Conservation (phyloP, 2,329 filamentous ascomycete genomes). For the Dactylonectria macrodidyma region DNA sequence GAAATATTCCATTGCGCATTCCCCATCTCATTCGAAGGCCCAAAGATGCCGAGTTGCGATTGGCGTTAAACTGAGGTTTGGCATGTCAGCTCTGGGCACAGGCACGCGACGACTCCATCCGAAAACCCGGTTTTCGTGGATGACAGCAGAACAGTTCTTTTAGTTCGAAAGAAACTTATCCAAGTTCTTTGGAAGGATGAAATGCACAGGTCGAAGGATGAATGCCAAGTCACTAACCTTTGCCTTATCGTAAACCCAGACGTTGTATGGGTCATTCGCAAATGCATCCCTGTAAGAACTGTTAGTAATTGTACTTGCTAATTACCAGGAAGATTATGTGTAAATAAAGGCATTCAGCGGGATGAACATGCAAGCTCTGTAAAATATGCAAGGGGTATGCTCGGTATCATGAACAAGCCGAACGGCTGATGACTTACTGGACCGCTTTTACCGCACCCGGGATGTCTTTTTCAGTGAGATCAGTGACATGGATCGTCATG, state of each 20-base stretch:
- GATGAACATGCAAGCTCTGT: neutral
- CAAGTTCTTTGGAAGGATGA: too few species aligned
- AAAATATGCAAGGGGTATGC: too few species aligned
- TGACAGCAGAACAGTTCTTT: too few species aligned
- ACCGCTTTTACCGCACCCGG: conserved; percentile 75
- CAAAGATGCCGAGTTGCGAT: conserved; percentile 75
- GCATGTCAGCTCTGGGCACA: neutral
- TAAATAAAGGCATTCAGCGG: too few species aligned
- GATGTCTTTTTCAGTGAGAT: conserved; percentile 72
- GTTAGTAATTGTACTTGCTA: neutral
- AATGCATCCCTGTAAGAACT: conserved; percentile 65
- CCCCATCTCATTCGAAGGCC: conserved; percentile 79
- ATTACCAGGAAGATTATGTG: neutral
- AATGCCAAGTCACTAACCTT: conserved; percentile 55
- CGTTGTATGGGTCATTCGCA: conserved; percentile 76
- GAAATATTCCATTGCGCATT: conserved; percentile 78
- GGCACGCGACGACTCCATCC: neutral
- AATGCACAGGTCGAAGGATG: too few species aligned
- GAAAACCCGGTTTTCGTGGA: too few species aligned
- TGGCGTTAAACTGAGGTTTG: conserved; percentile 65
- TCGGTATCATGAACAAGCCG: neutral
- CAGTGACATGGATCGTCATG: conserved; percentile 69
- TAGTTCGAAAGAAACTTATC: too few species aligned
- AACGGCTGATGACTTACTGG: conserved; percentile 56
- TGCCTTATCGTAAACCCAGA: conserved; percentile 74